A percentile compares a stretch with the other conserved stretches of the same genome.
Conservation (phyloP, 352 stramenopile species). For the Globisporangium abappressorium region DNA sequence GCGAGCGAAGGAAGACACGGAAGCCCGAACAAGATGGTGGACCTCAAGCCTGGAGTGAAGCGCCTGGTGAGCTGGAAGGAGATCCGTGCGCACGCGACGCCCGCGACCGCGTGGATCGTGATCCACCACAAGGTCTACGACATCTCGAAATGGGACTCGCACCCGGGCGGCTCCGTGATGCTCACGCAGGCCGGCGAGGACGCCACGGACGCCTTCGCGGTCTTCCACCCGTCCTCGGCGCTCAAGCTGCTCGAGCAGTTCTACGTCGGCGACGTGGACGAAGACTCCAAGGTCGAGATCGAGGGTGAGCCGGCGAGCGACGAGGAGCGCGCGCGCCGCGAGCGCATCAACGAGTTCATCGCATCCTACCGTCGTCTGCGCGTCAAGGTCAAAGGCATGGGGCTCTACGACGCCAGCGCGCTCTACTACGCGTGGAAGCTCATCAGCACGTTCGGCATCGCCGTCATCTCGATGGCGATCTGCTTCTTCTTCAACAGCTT, state of each 20-base stretch:
- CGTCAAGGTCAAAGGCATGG: conserved; percentile 93
- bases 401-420: conserved; percentile 91
- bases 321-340: conserved; percentile 38
- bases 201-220: conserved; percentile 98
- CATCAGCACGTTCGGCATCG: conserved; percentile 91
- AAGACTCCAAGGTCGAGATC: conserved; percentile 37
- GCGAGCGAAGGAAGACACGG: background rate
- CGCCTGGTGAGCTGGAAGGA: conserved; percentile 77
- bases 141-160: conserved; percentile 81
- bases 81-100: conserved; percentile 72
- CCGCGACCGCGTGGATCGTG: conserved; percentile 83
- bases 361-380: conserved; percentile 94
- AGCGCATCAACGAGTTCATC: conserved; percentile 92
- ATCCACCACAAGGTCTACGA: conserved; percentile 92
- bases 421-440: conserved; percentile 96
- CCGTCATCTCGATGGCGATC: conserved; percentile 79
- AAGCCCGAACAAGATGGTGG: conserved; percentile 40
- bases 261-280: conserved; percentile 96
- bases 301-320: conserved; percentile 33
- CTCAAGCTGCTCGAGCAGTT: conserved; percentile 95
- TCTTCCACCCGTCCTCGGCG: conserved; percentile 94
- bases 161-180: conserved; percentile 92
- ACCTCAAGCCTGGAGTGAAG: conserved; percentile 47
- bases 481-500: conserved; percentile 83
- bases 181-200: conserved; percentile 98